Evolutionary conservation across 1,284 basidiomycete genomes (phyloP), one percentile per base, ranked within the genome.

Genomic region (Albatrellus sp.): DNA sequence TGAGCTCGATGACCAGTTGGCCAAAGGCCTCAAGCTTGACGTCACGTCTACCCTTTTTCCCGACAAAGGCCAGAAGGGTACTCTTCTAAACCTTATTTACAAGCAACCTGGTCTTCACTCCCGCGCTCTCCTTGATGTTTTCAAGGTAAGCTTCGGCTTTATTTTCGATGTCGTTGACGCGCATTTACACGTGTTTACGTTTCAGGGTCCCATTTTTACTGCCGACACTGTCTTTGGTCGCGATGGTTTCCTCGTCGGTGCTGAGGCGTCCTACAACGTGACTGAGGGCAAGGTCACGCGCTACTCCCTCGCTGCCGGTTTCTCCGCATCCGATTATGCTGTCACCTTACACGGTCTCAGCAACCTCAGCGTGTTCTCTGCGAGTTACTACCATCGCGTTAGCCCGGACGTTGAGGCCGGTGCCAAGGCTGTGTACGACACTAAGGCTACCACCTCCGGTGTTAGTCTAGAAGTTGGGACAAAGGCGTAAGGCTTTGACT

Each of bases 371-470:
- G 84, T 84, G 59, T 98, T 92, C 75, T 77, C 86, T 50, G 96
- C 94, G 55, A 90, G 86, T 66, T 98, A 98, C 80, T 98, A 98
- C 77, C 96, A 99, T 80, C 88, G 88, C 57, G 93, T 98, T 61
- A 88, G 75, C 65, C 63, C 69, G 56, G 93, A 98, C 62, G 91
- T 97, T 50, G 94, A 99, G 74, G 96, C 92, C 52, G 93, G 92
- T 64, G 94, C 93, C 57, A 93, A 93, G 77, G 91, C 94, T 45
- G 80, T 94, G 63, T 98, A 96, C 68, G 92, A 98, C 31, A 42
- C 41, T 9, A 34, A 42, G 41, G 41, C 41, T 19, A 42, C 41
- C 31, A 42, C 41, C 31, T 35, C 29, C 5, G 41, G 41, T 19
- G 41, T 42, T 32, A 42, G 32, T 32, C 41, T 42, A 7, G 32